phyloP scores from a whole-genome alignment of 2,329 filamentous ascomycete genomes.

The Allantophomopsis cytisporea region DNA sequence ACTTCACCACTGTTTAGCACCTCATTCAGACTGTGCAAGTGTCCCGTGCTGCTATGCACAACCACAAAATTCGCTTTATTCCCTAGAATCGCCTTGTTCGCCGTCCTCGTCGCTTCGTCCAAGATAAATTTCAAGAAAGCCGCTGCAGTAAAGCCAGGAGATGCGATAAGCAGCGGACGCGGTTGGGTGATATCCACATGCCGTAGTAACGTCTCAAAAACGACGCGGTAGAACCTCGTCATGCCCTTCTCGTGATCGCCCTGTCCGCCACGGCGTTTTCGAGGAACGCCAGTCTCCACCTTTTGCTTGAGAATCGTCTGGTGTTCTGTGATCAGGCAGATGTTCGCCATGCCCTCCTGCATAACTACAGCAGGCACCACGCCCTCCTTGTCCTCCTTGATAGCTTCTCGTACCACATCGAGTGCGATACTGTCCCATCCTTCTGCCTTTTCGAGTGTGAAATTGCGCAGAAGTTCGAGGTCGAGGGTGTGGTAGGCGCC shows the following conservation, averaged over 20 bases:
- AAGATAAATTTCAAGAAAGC: constrained; percentile 69
- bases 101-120: constrained; percentile 40
- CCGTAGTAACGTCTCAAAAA: constrained; percentile 60
- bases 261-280: constrained; percentile 47
- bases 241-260: constrained; percentile 59
- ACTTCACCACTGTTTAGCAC: constrained; percentile 74
- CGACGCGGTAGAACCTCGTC: constrained; percentile 65
- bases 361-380: constrained; percentile 85
- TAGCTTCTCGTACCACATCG: constrained; percentile 64
- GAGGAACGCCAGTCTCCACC: constrained; percentile 52
- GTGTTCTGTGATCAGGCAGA: constrained; percentile 70
- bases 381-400: constrained; percentile 66
- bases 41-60: constrained; percentile 73
- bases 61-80: constrained; percentile 53
- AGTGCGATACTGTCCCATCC: constrained; percentile 87
- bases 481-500: constrained; percentile 63
- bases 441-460: constrained; percentile 71
- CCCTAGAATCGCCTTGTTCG: constrained; percentile 55
- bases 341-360: constrained; percentile 76
- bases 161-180: constrained; percentile 70
- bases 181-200: constrained; percentile 62
- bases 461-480: constrained; percentile 75
- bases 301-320: constrained; percentile 63
- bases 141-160: constrained; percentile 74
- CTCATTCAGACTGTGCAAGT: constrained; percentile 78